These are phyloP conservation scores for Globisporangium okanoganense DNA, from an alignment of 352 stramenopile genomes.

Conservation along the genomic window DNA sequence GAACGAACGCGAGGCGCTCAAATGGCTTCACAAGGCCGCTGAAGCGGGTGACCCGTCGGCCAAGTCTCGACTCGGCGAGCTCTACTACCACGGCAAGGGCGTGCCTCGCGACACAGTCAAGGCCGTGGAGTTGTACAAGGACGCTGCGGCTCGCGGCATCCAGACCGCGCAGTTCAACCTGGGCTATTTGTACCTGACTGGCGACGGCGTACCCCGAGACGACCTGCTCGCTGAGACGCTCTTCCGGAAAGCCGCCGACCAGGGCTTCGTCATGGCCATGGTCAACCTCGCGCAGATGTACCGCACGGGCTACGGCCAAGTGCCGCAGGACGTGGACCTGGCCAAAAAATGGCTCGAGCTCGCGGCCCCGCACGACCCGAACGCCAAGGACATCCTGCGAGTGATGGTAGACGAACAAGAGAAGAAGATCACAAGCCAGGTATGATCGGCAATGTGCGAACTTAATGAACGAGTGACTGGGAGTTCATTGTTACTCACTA, in stretches of 20 bases:
- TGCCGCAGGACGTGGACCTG: conserved; percentile 57
- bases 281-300: conserved; percentile 88
- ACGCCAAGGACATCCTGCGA: conserved; percentile 74
- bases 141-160: conserved; percentile 55
- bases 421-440: not conserved
- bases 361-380: conserved; percentile 64
- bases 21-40: conserved; percentile 73
- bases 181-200: conserved; percentile 64
- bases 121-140: conserved; percentile 66
- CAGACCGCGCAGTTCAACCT: conserved; percentile 77
- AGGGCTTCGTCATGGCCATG: conserved; percentile 86
- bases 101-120: conserved; percentile 47
- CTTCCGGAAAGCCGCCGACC: conserved; percentile 68
- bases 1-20: conserved; percentile 64
- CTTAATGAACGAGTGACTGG: not conserved
- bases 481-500: not conserved
- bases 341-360: conserved; percentile 76
- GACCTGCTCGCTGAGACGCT: conserved; percentile 62
- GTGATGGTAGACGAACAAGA: conserved; percentile 21
- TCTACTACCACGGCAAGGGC: conserved; percentile 63
- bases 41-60: conserved; percentile 69
- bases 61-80: conserved; percentile 68
- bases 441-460: not conserved
- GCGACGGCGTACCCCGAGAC: conserved; percentile 55
- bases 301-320: conserved; percentile 54